Percentiles rank a stretch among this genome's conserved stretches.
These are phyloP conservation scores for Eucalyptus rudis DNA, from an alignment of 345 rosid species.

Conservation along the genomic window DNA sequence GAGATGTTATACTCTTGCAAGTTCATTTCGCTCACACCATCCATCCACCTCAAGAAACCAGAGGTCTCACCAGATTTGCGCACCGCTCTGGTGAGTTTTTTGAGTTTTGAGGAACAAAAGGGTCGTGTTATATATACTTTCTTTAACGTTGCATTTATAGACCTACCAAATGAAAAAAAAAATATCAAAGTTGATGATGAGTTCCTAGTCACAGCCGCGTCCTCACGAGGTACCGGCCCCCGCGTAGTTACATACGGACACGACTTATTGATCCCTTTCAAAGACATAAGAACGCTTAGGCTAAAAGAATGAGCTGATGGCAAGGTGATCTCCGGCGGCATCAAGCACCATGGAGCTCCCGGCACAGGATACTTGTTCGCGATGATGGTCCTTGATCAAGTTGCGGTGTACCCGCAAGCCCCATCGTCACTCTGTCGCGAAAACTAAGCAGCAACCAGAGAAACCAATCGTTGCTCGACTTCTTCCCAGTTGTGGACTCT, in stretches of 20 bases:
- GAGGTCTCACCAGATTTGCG: not conserved
- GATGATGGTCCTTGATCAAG: not conserved
- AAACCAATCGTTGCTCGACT: conserved; percentile 52
- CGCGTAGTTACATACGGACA: not conserved
- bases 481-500: conserved; percentile 90
- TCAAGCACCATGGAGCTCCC: not conserved
- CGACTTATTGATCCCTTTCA: not conserved
- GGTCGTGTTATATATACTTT: not conserved
- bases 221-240: not conserved
- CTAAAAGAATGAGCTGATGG: not conserved
- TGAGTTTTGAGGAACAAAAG: not conserved
- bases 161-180: not conserved
- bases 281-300: not conserved
- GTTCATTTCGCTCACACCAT: not conserved
- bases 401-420: not conserved
- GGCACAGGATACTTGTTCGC: not conserved
- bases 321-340: not conserved
- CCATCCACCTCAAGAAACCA: not conserved
- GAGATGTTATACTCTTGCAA: not conserved
- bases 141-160: not conserved
- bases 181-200: not conserved
- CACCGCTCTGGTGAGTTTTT: not conserved
- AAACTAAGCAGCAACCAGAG: conserved; percentile 32
- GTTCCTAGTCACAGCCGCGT: not conserved
- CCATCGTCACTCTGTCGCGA: no score